Base-by-base conservation (phyloP, 192 early-diverging fungal genomes). In the Globomyces pollinis-pini region DNA sequence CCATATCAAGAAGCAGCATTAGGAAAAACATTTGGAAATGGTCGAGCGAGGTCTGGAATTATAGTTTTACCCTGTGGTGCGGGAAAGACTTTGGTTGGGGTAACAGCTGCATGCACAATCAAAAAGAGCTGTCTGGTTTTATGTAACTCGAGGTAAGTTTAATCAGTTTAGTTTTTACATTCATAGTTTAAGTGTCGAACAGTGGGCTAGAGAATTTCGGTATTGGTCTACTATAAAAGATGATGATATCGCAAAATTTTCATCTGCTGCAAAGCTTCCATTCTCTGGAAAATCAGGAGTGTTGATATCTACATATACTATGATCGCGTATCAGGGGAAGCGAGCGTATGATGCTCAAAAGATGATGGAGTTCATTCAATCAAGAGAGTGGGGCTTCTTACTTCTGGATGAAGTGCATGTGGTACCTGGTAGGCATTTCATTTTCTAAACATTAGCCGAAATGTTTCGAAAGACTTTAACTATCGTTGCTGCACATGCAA, bases 381-480 rank as follows among this genome's bases (percentile, higher is more conserved):
- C 80, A 20, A 84, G 84, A 34, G 95, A 99, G 68, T 99, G 97
- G 97, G 97, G 97, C 2, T 89, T 99, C 62, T 72, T 99, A 60
- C 66, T 99, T 12, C 71, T 99, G 32, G 97, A 99, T 60, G 97
- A 99, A 70, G 97, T 99, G 3, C 97, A 99, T 61, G 95, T 99
- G 26, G 93, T 94, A 13, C 97, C 97, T 2, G 44, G 23, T 93
- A 94, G 31, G n/a, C n/a, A n/a, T n/a, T n/a, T n/a, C 86, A 90
- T 56, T 91, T 96, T 88, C 94, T 95, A 43, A 50, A 1, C 21
- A 12, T 47, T 28, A 47, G 18, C 0, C 34, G 84, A 86, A 59
- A 90, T 93, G 87, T 94, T 95, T 62, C 80, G 90, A 55, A 88
- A 85, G 41, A 94, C 97, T 7, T 78, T 99, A 24, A 91, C 91